Conservation (phyloP, 2,329 filamentous ascomycete genomes). For the Emmonsiellopsis sp. region DNA sequence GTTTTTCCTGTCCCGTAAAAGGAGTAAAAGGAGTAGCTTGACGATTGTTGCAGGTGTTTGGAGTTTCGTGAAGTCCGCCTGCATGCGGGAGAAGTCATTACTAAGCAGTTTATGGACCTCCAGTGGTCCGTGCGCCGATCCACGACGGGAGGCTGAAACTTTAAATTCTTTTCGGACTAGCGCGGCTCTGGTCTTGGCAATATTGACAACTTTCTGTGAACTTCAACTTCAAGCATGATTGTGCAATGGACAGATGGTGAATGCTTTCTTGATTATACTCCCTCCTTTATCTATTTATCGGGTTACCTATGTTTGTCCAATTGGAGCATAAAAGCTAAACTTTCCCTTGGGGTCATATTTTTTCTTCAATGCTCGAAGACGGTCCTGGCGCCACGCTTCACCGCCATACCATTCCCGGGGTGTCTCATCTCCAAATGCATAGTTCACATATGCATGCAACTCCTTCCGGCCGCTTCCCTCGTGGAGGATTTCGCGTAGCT, state of each 20-base stretch:
- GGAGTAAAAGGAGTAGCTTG: too few species aligned
- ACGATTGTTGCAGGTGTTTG: too few species aligned
- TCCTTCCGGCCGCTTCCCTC: constrained; percentile 13
- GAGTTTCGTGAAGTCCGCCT: too few species aligned
- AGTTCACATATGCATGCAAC: constrained; percentile 23
- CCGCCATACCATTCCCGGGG: constrained; percentile 20
- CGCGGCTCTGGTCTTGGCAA: neutral
- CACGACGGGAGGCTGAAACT: neutral
- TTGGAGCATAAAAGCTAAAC: constrained; percentile 23
- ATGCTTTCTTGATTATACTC: too few species aligned
- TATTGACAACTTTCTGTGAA: too few species aligned
- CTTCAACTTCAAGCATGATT: too few species aligned
- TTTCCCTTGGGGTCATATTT: constrained; percentile 26
- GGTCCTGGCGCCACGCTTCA: constrained; percentile 24
- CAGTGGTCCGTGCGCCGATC: neutral
- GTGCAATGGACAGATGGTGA: too few species aligned
- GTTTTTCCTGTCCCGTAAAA: too few species aligned
- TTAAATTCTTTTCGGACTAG: neutral
- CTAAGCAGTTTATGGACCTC: too few species aligned
- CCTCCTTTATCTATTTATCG: too few species aligned
- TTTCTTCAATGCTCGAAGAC: constrained; percentile 22
- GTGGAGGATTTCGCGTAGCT: constrained; percentile 21
- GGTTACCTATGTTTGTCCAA: too few species aligned
- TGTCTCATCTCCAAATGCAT: constrained; percentile 21
- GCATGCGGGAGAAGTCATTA: too few species aligned